Percentiles rank a stretch among this genome's conserved stretches.
Conservation (phyloP, 2,329 filamentous ascomycete species). For the Diaporthe sp. region DNA sequence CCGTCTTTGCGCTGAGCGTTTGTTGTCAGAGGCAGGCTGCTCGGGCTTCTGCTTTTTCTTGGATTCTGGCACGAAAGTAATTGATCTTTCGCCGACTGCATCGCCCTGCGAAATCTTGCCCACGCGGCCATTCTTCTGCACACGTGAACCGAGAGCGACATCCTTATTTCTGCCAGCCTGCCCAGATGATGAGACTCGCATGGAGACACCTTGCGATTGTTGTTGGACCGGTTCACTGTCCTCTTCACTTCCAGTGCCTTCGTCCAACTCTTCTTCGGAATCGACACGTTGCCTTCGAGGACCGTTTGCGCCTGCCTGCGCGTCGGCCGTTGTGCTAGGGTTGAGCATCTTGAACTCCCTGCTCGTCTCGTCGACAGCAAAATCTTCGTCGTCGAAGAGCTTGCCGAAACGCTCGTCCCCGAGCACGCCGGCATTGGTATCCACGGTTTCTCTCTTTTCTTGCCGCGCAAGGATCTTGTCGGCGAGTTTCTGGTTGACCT, state of each 20-base stretch:
- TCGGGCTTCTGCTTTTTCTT: constrained; percentile 63
- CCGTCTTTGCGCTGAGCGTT: constrained; percentile 64
- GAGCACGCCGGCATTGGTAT: constrained; percentile 76
- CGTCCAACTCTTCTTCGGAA: constrained; percentile 55
- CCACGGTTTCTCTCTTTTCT: constrained; percentile 71
- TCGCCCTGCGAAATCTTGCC: constrained; percentile 62
- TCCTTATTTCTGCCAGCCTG: constrained; percentile 71
- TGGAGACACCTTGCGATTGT: constrained; percentile 60
- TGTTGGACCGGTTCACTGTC: constrained; percentile 51
- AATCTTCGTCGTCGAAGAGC: constrained; percentile 94
- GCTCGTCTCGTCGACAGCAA: constrained; percentile 90
- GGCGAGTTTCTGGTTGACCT: constrained; percentile 89
- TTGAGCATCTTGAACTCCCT: constrained; percentile 91
- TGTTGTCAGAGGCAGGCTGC: constrained; percentile 52
- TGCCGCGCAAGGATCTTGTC: constrained; percentile 80
- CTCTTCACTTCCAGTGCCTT: constrained; percentile 59
- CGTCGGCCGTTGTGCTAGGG: constrained; percentile 78
- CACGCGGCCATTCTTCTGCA: constrained; percentile 63
- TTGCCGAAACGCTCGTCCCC: constrained; percentile 88
- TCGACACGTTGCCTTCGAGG: constrained; percentile 56
- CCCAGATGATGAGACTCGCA: constrained; percentile 79
- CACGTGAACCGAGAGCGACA: constrained; percentile 69
- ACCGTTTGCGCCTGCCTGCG: constrained; percentile 47
- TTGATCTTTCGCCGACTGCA: constrained; percentile 73
- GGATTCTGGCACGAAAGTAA: constrained; percentile 79